Base-by-base conservation (phyloP, 768 basidiomycete genomes). In the Stropharia rugosoannulata region DNA sequence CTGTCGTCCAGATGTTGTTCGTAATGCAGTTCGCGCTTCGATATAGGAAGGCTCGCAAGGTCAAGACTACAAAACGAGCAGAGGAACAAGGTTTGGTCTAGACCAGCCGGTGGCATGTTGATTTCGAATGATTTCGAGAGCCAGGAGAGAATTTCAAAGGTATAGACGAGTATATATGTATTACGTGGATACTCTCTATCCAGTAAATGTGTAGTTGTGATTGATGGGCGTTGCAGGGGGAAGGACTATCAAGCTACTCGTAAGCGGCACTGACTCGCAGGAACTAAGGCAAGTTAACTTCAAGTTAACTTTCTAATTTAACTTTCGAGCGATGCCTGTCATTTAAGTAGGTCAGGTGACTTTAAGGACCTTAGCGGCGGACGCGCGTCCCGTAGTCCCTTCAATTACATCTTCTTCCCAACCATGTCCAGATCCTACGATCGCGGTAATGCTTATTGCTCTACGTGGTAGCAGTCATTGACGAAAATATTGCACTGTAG, bases 351-450 rank as follows among this genome's bases (percentile, higher is more conserved):
- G 55, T 63, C 62, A 66, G 59, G 62, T 66, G 65, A 65, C 59
- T 59, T 65, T 58, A 60, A 70, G 41, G n/a, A 39, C 35, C 22
- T 22, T 22, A 35, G 43, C 42, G 35, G 19, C 51, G 66, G 75
- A 81, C 82, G 81, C 83, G 83, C 79, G 83, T 83, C 66, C 71
- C 56, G 47, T 41, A 58, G 57, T 55, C 48, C 57, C 39, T 61
- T 32, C 29, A 32, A 57, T 64, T 63, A 56, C 54, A 50, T 53
- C 63, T 51, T 58, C 58, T 41, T 61, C 50, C 56, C 62, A 46
- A 70, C 65, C 62, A 93, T 93, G 90, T 93, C 95, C 55, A 90
- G 95, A 80, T 95, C 93, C 35, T 97, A 97, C 78, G 95, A 97
- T 86, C 89, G 95, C 85, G 95, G 94, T 94, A 68, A 25, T 13